These are phyloP conservation scores for Yarrowia sp. DNA, from an alignment of 805 yeast species.

Conservation along the genomic window DNA sequence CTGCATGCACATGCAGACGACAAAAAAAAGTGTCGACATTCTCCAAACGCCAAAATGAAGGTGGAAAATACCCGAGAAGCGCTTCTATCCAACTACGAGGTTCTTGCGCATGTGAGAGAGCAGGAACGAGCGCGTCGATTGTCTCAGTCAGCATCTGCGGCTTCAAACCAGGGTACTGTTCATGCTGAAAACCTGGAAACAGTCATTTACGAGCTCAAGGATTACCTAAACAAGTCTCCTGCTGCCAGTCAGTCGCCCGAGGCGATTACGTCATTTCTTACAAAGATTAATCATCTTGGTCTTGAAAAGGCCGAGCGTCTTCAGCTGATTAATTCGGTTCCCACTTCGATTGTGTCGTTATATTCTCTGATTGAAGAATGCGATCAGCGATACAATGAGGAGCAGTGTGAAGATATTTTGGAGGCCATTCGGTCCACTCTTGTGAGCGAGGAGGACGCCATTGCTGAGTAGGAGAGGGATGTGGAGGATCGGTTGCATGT, in stretches of 20 bases:
- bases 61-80: slow-evolving; percentile 51
- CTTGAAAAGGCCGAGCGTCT: slow-evolving; percentile 79
- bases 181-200: slow-evolving; percentile 36
- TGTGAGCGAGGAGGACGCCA: slow-evolving; percentile 2
- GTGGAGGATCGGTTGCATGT: slow-evolving; percentile 5
- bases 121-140: slow-evolving; percentile 31
- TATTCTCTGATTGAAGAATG: slow-evolving; percentile 87
- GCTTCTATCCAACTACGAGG: slow-evolving; percentile 63
- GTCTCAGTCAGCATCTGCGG: slow-evolving; percentile 18
- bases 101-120: slow-evolving; percentile 51
- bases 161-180: neutral
- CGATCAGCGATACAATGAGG: slow-evolving; percentile 76
- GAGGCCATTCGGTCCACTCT: slow-evolving; percentile 37
- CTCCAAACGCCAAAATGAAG: too few relatives aligned
- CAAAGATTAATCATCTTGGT: slow-evolving; percentile 43
- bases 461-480: neutral
- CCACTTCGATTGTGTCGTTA: slow-evolving; percentile 72
- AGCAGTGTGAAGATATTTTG: slow-evolving; percentile 57
- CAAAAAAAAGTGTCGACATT: too few relatives aligned
- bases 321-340: slow-evolving; percentile 78
- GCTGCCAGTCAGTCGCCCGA: slow-evolving; percentile 41
- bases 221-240: slow-evolving; percentile 42
- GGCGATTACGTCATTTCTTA: slow-evolving; percentile 42
- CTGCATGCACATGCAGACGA: too few relatives aligned
- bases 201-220: slow-evolving; percentile 39